Conservation (phyloP, 169 alveolate genomes). For the Plasmodium gonderi region DNA sequence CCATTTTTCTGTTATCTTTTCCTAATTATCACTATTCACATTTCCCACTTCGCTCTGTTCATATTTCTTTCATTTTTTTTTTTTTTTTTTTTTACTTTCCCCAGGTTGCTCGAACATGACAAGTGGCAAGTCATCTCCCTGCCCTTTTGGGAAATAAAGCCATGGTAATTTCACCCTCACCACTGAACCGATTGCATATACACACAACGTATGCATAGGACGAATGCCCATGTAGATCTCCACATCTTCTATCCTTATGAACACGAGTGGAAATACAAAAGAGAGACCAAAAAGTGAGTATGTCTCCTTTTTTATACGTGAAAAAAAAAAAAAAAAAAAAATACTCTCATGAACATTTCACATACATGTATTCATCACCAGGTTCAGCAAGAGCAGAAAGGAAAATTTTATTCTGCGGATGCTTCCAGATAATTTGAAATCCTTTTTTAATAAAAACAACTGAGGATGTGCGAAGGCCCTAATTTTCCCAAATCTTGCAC, state of each 20-base stretch:
- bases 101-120: conserved; percentile 50
- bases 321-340: too few relatives aligned
- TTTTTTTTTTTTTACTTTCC: not conserved
- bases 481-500: not conserved
- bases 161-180: conserved; percentile 65
- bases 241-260: too few relatives aligned
- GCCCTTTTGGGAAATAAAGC: conserved; percentile 75
- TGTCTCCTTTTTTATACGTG: not conserved
- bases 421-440: conserved; percentile 32
- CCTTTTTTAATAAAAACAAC: conserved; percentile 28
- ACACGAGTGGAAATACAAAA: too few relatives aligned
- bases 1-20: too few relatives aligned
- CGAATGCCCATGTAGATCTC: too few relatives aligned
- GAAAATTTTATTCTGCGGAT: conserved; percentile 49
- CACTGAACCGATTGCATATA: too few relatives aligned
- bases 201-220: too few relatives aligned
- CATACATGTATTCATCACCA: not conserved
- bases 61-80: not conserved
- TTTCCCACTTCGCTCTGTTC: too few relatives aligned
- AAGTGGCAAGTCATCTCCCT: conserved; percentile 62
- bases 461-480: not conserved
- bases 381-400: conserved; percentile 68
- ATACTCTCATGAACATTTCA: not conserved
- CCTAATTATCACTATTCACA: too few relatives aligned
- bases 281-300: too few relatives aligned